Evolutionary conservation across 345 rosid genomes (phyloP).

Genomic region (Nephelium lappaceum): DNA sequence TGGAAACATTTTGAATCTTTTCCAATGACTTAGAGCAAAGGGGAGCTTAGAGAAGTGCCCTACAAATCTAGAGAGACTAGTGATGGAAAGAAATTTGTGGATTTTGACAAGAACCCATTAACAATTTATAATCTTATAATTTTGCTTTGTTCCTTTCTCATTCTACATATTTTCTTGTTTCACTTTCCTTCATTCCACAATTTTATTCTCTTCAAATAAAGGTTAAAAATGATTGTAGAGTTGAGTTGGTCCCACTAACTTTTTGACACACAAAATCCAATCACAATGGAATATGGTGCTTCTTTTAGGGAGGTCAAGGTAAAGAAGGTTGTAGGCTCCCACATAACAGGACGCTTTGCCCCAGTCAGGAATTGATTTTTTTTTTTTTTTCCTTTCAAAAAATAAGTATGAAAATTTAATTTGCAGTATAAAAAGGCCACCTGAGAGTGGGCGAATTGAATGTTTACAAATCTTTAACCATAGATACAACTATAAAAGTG

Average conservation of each 20-base stretch:
- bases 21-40: constrained; percentile 46
- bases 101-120: constrained; percentile 46
- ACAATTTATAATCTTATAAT: constrained; percentile 10
- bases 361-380: not conserved
- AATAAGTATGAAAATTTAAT: too few relatives aligned
- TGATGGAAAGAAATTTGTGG: constrained; percentile 33
- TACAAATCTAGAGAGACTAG: constrained; percentile 36
- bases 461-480: too few relatives aligned
- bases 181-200: constrained; percentile 26
- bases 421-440: too few relatives aligned
- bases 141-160: constrained; percentile 24
- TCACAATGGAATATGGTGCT: constrained; percentile 37
- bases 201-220: constrained; percentile 40
- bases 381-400: too few relatives aligned
- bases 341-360: constrained; percentile 26
- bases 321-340: constrained; percentile 36
- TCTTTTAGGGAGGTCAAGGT: constrained; percentile 35
- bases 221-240: constrained; percentile 29
- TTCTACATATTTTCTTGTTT: constrained; percentile 29
- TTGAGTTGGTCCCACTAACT: constrained; percentile 27
- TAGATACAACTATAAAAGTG: too few relatives aligned
- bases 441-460: too few relatives aligned
- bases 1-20: constrained; percentile 57
- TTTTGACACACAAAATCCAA: constrained; percentile 34
- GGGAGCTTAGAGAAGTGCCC: constrained; percentile 33